Evolutionary conservation across 371 early-diverging fungal genomes (phyloP).

Genomic region (Rhizopus arrhizus): DNA sequence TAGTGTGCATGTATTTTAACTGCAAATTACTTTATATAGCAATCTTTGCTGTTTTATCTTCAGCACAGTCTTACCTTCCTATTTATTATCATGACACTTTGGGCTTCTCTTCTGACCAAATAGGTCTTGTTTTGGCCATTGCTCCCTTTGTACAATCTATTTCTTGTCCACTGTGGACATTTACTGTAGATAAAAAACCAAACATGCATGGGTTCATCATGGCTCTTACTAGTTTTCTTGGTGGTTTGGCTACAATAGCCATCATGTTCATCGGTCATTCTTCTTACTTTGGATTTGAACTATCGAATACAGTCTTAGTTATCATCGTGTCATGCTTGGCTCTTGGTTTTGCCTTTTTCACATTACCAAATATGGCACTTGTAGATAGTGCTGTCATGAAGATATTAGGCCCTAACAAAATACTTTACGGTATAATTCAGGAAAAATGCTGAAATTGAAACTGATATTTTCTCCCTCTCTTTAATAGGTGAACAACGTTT

Average conservation of each 20-base stretch:
- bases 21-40: slow-evolving; percentile 47
- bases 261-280: slow-evolving; percentile 43
- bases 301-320: slow-evolving; percentile 27
- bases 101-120: slow-evolving; percentile 46
- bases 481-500: slow-evolving; percentile 43
- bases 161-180: slow-evolving; percentile 52
- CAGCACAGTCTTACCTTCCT: slow-evolving; percentile 47
- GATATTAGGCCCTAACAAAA: slow-evolving; percentile 50
- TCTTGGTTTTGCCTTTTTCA: slow-evolving; percentile 43
- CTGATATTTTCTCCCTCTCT: slow-evolving; percentile 18
- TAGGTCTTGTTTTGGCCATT: slow-evolving; percentile 48
- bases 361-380: slow-evolving; percentile 44
- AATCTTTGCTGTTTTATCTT: slow-evolving; percentile 39
- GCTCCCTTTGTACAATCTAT: slow-evolving; percentile 52
- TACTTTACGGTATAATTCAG: slow-evolving; percentile 40
- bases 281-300: slow-evolving; percentile 10
- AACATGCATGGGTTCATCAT: slow-evolving; percentile 41
- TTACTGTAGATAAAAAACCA: slow-evolving; percentile 44
- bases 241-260: slow-evolving; percentile 40
- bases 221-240: slow-evolving; percentile 39
- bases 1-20: slow-evolving; percentile 22
- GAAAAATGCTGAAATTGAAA: not conserved
- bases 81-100: slow-evolving; percentile 46
- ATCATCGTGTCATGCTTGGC: slow-evolving; percentile 30
- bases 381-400: slow-evolving; percentile 57